Base-by-base conservation (phyloP, 1,139 yeast species). In the Nakaseomyces delphensis region DNA sequence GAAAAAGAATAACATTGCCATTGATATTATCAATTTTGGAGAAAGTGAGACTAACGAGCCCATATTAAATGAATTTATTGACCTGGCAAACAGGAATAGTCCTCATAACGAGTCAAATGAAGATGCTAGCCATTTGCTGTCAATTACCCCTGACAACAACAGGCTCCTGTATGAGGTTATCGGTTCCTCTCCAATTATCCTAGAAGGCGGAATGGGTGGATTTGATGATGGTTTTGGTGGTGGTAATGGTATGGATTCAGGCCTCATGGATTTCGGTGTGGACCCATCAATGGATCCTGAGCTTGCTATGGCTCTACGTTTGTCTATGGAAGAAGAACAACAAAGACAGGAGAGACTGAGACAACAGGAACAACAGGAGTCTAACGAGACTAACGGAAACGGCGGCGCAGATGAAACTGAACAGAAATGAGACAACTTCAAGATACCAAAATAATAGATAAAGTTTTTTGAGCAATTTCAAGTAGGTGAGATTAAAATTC, bases 281-380 rank as follows among this genome's bases (percentile, higher is more conserved):
- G 97, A 91, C 64, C 94, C 96, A 23, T 79, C 81, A 52, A 84
- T 85, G 78, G 99, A 91, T 56, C 98, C 98, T 20, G 98, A 93
- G 64, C 76, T 91, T 59, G 98, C 97, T 1, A 73, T 91, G 70
- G 98, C 97, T 0, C 75, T 91, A 41, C 66, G 70, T 53, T 44
- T 67, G 41, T 67, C 71, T 0, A 55, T 67, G 58, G 70, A 67
- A 43, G 71, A 67, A 47, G 71, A 67, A 46, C 69, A 66, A 43
- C 67, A 65, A 29, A 65, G 70, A 57, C 70, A 67, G 43, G 63
- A 60, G 40, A 54, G 65, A 43, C 43, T 59, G 41, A 58, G 64
- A 45, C 63, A 59, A 39, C 54, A 54, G 33, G 54, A 55, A 43
- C 36, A 36, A 27, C 35, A 42, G 38, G 44, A 36, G 27, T 20